A percentile compares a stretch with the other conserved stretches of the same genome.
These are phyloP conservation scores for Gonium pectorale DNA, from an alignment of 139 green algal species.

Conservation along the genomic window DNA sequence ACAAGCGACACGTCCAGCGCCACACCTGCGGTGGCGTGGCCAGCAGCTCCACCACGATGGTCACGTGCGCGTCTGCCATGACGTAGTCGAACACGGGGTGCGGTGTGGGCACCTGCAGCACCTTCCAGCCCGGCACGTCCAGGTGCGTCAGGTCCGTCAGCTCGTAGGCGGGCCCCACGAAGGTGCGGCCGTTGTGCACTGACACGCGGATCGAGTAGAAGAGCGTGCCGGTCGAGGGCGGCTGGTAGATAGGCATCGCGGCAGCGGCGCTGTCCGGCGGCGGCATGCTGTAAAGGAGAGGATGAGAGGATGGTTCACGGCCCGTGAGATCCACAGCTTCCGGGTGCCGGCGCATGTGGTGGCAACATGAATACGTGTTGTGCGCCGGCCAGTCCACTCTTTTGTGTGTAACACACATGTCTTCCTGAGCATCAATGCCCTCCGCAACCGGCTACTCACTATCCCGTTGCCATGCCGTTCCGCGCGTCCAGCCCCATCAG, in stretches of 20 bases:
- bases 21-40: conserved; percentile 52
- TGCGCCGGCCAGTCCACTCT: too few relatives aligned
- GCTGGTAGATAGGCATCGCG: conserved; percentile 38
- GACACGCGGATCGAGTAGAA: conserved; percentile 61
- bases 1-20: neutral
- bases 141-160: conserved; percentile 47
- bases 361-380: too few relatives aligned
- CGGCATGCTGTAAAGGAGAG: conserved; percentile 8
- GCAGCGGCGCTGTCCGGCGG: conserved; percentile 2
- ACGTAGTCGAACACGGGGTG: conserved; percentile 67
- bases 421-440: too few relatives aligned
- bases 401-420: too few relatives aligned
- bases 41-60: conserved; percentile 73
- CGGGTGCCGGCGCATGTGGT: too few relatives aligned
- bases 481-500: conserved; percentile 50
- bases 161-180: conserved; percentile 61
- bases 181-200: conserved; percentile 76
- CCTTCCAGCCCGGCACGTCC: conserved; percentile 58
- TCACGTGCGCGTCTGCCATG: conserved; percentile 63
- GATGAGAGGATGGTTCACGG: neutral
- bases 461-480: conserved; percentile 32
- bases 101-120: conserved; percentile 56
- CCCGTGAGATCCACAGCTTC: too few relatives aligned
- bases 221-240: conserved; percentile 33
- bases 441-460: conserved; percentile 3